Conservation (phyloP, 371 early-diverging fungal species). For the Apophysomyces elegans region DNA sequence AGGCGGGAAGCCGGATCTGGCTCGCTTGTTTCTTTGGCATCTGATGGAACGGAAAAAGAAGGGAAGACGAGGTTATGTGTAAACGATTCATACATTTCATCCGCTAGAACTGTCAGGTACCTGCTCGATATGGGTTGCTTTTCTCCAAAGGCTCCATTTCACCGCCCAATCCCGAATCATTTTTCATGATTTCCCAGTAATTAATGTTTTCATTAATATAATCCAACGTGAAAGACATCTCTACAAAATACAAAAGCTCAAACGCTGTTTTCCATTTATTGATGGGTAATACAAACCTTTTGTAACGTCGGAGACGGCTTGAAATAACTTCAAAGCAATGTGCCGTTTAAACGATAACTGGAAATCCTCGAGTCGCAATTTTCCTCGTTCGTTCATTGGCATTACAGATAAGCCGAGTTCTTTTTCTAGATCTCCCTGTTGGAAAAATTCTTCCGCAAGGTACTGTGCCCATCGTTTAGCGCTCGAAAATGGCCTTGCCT, state of each 20-base stretch:
- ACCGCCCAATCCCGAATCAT: slow-evolving; percentile 21
- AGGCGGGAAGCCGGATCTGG: not conserved
- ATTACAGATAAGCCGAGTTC: slow-evolving; percentile 55
- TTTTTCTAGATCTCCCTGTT: slow-evolving; percentile 74
- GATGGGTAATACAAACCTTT: slow-evolving; percentile 31
- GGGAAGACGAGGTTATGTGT: not conserved
- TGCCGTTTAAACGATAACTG: slow-evolving; percentile 44
- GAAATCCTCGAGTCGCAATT: slow-evolving; percentile 41
- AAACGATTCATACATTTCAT: not conserved
- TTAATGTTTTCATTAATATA: slow-evolving; percentile 38
- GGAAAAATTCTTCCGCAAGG: slow-evolving; percentile 64
- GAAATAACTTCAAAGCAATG: slow-evolving; percentile 46
- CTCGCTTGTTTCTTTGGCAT: not conserved
- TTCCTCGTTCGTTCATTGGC: slow-evolving; percentile 48
- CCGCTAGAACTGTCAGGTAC: slow-evolving; percentile 4
- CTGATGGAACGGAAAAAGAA: not conserved
- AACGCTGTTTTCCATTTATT: slow-evolving; percentile 23
- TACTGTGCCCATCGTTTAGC: slow-evolving; percentile 65
- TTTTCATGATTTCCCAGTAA: slow-evolving; percentile 36
- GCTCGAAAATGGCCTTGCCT: slow-evolving; percentile 65
- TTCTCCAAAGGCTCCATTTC: not conserved
- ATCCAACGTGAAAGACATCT: slow-evolving; percentile 44
- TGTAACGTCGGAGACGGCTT: slow-evolving; percentile 29
- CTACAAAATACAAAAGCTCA: slow-evolving; percentile 26
- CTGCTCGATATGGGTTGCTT: not conserved